Conservation (phyloP, 2,329 filamentous ascomycete genomes). For the Fusarium gaditjirri region DNA sequence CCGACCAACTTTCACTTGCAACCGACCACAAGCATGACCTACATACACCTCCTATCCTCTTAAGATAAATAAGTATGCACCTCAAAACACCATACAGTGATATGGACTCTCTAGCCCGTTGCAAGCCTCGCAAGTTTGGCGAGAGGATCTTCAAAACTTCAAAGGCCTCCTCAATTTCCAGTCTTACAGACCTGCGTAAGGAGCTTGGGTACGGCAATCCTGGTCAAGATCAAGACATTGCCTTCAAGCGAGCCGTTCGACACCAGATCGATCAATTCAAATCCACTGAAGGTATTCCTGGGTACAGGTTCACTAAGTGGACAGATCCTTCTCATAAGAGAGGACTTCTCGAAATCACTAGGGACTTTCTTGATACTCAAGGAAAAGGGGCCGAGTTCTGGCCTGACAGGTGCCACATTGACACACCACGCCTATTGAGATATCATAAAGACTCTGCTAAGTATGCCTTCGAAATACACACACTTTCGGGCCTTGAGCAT, state of each 20-base stretch:
- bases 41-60: too few species aligned
- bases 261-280: conserved; percentile 3
- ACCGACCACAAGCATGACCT: too few species aligned
- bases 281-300: not conserved
- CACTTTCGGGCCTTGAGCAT: not conserved
- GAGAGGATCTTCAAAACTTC: conserved; percentile 5
- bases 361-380: conserved; percentile 19
- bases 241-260: conserved; percentile 22
- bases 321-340: conserved; percentile 15
- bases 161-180: conserved; percentile 6
- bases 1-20: too few species aligned
- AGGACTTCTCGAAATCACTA: conserved; percentile 28
- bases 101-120: too few species aligned
- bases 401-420: conserved; percentile 10
- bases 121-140: not conserved
- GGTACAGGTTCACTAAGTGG: conserved; percentile 18
- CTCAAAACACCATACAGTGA: too few species aligned
- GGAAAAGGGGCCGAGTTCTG: conserved; percentile 30
- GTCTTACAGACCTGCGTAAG: conserved; percentile 24
- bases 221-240: conserved; percentile 10
- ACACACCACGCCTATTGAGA: conserved; percentile 1
- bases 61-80: too few species aligned
- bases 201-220: conserved; percentile 25
- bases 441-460: conserved; percentile 18
- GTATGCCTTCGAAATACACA: conserved; percentile 4